phyloP scores from a whole-genome alignment of 805 yeast genomes.

The Lipomyces japonicus region DNA sequence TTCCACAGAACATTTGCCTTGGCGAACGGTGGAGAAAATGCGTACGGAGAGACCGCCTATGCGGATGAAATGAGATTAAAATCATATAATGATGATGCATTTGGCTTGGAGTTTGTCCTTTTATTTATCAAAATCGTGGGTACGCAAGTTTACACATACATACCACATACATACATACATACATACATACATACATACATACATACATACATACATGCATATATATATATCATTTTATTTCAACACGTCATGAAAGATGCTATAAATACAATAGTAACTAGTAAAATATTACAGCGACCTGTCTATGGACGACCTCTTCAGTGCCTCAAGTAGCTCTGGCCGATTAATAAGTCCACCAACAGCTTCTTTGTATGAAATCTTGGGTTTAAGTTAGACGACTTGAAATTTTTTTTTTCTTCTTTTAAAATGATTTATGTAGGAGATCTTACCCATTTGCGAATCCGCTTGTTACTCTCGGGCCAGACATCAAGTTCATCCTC shows the following conservation, averaged over 20 bases:
- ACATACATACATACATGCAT: no score
- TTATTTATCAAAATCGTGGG: no score
- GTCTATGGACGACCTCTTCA: constrained; percentile 47
- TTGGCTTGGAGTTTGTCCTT: no score
- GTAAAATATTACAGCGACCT: no score
- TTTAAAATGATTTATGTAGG: background rate
- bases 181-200: no score
- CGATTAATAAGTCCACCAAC: constrained; percentile 54
- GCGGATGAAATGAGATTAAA: background rate
- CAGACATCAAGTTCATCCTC: constrained; percentile 54
- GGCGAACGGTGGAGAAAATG: background rate
- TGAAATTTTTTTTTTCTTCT: no score
- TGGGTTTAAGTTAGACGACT: background rate
- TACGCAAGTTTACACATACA: no score
- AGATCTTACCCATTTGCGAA: constrained; percentile 62
- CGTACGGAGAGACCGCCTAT: background rate
- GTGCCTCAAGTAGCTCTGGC: constrained; percentile 63
- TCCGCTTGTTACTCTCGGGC: constrained; percentile 69
- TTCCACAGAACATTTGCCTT: background rate
- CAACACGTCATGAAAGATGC: no score
- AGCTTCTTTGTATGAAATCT: constrained; percentile 56
- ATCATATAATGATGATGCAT: no score
- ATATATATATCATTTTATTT: no score
- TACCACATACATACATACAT: no score
- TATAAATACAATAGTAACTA: no score